Evolutionary conservation across 2,329 filamentous ascomycete species (phyloP).

Genomic region (Phyllosticta paracitricarpa): DNA sequence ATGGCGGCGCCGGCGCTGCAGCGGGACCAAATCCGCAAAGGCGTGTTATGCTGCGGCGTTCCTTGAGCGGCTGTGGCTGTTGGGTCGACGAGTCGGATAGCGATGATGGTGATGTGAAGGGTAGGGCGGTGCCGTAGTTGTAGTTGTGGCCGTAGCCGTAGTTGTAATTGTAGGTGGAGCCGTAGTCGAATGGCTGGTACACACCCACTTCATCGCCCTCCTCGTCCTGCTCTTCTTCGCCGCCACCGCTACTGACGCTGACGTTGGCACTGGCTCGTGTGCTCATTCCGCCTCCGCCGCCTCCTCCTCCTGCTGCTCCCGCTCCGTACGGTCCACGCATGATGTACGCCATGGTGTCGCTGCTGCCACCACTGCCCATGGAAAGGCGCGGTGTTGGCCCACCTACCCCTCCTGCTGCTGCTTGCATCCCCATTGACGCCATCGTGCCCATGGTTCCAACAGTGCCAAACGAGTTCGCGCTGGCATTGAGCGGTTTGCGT

Average conservation of each 20-base stretch:
- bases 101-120: too few species aligned
- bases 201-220: not conserved
- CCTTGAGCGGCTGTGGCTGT: not conserved
- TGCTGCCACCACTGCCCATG: not conserved
- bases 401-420: too few species aligned
- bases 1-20: too few species aligned
- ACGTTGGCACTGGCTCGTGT: not conserved
- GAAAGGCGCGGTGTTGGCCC: not conserved
- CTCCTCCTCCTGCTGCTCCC: not conserved
- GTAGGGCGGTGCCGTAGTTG: too few species aligned
- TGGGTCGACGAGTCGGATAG: too few species aligned
- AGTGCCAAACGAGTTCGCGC: slow-evolving; percentile 1
- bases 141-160: too few species aligned
- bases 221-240: not conserved
- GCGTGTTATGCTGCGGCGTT: not conserved
- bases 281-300: not conserved
- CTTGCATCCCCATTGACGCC: too few species aligned
- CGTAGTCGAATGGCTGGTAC: too few species aligned
- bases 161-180: too few species aligned
- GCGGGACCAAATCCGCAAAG: too few species aligned
- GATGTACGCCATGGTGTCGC: slow-evolving; percentile 11
- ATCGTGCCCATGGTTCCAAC: not conserved
- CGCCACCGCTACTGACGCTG: not conserved
- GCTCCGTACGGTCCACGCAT: slow-evolving; percentile 7
- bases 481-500: slow-evolving; percentile 8